A percentile compares a stretch with the other conserved stretches of the same genome.
These are phyloP conservation scores for Lizonia empirigonia DNA, from an alignment of 2,329 filamentous ascomycete genomes.

Conservation along the genomic window DNA sequence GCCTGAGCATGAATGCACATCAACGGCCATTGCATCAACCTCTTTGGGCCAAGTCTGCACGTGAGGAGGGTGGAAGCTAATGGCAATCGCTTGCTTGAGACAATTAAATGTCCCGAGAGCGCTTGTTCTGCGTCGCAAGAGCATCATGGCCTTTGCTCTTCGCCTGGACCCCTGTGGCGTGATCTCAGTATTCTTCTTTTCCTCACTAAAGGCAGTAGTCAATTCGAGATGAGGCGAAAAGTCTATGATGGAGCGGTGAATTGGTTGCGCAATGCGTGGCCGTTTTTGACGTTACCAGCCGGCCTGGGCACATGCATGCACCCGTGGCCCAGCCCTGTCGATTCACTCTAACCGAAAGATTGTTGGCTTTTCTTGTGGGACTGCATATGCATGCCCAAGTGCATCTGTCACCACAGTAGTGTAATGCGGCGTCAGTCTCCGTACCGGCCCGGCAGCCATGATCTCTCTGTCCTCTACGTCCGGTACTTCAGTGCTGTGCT, in stretches of 20 bases:
- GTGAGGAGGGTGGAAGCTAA: conserved; percentile 14
- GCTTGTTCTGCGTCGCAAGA: not conserved
- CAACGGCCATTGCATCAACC: conserved; percentile 5
- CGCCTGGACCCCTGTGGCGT: no score
- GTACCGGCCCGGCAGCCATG: conserved; percentile 22
- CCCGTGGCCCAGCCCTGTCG: conserved; percentile 25
- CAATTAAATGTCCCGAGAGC: not conserved
- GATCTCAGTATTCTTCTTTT: no score
- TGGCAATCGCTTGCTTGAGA: conserved; percentile 14
- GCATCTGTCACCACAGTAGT: conserved; percentile 18
- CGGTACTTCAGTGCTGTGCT: conserved; percentile 22
- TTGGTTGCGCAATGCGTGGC: conserved; percentile 15
- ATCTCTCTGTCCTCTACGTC: conserved; percentile 14
- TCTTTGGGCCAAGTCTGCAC: conserved; percentile 25
- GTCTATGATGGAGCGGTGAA: not conserved
- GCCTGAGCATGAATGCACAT: conserved; percentile 7
- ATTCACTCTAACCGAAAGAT: conserved; percentile 21
- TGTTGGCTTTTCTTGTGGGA: conserved; percentile 30
- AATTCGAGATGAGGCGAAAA: not conserved
- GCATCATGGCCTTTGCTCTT: not conserved
- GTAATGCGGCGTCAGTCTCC: conserved; percentile 25
- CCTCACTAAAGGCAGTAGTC: not conserved
- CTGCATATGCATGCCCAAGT: conserved; percentile 1
- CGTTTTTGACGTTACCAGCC: conserved; percentile 10
- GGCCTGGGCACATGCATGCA: conserved; percentile 30